These are phyloP conservation scores for Claviceps sorghi DNA, from an alignment of 2,329 filamentous ascomycete species.

Conservation along the genomic window DNA sequence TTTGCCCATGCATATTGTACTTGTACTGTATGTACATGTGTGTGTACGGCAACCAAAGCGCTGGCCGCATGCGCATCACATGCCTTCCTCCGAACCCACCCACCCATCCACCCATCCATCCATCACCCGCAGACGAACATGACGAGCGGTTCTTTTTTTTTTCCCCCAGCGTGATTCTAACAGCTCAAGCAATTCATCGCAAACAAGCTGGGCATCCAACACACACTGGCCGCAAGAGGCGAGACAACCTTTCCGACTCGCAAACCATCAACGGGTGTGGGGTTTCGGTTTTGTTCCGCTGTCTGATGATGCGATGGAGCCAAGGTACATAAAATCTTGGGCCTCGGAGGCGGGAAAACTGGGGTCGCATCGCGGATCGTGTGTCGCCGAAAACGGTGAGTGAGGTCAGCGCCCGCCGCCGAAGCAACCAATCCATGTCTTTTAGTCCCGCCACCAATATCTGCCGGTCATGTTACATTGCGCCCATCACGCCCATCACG, in stretches of 20 bases:
- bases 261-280: neutral
- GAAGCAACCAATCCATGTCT: neutral
- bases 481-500: no score
- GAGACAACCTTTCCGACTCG: neutral
- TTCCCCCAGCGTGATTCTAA: no score
- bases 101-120: no score
- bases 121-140: neutral
- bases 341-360: neutral
- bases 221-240: no score
- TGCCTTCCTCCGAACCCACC: neutral
- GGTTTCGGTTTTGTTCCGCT: neutral
- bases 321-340: neutral
- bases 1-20: no score
- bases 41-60: no score
- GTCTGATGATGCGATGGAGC: neutral
- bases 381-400: constrained; percentile 2
- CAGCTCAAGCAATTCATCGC: neutral
- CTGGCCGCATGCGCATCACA: no score
- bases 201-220: neutral
- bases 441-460: neutral
- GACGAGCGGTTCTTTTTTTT: no score
- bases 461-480: constrained; percentile 1
- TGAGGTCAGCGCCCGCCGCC: neutral
- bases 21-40: no score
- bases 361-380: neutral